Evolutionary conservation across 225 moss, liverwort and hornwort species (phyloP).

Genomic region (Climacium dendroides): DNA sequence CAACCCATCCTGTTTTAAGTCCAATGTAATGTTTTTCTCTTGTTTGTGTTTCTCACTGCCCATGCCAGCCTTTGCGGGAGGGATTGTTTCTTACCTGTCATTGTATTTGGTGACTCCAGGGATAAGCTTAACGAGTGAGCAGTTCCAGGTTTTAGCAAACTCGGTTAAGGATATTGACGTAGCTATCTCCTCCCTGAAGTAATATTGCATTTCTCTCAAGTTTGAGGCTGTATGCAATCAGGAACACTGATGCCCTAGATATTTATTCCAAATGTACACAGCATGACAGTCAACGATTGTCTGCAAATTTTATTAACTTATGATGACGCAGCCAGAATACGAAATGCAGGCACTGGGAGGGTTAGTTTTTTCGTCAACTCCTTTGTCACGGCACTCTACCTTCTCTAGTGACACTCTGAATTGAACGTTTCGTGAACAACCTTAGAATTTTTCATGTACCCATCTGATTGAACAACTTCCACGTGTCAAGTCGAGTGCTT

Average conservation of each 20-base stretch:
- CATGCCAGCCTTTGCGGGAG: background rate
- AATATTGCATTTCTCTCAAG: background rate
- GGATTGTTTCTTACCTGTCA: background rate
- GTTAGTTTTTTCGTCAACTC: background rate
- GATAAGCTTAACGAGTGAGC: slow-evolving; percentile 62
- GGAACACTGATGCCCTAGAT: background rate
- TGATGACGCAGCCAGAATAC: background rate
- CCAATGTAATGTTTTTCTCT: background rate
- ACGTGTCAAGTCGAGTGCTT: background rate
- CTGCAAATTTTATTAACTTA: background rate
- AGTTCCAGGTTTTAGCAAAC: slow-evolving; percentile 46
- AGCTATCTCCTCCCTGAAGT: slow-evolving; percentile 22
- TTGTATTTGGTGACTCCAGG: slow-evolving; percentile 24
- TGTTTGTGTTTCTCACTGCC: background rate
- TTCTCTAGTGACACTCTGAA: background rate
- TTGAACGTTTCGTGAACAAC: background rate
- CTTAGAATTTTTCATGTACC: background rate
- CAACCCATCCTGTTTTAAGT: background rate
- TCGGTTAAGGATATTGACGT: slow-evolving; percentile 30
- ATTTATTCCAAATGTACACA: background rate
- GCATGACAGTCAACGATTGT: background rate
- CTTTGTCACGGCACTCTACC: background rate
- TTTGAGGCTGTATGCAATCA: background rate
- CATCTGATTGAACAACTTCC: background rate
- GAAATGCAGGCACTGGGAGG: background rate